Conservation (phyloP, 306 rosid genomes). For the Vigna hirtella region DNA sequence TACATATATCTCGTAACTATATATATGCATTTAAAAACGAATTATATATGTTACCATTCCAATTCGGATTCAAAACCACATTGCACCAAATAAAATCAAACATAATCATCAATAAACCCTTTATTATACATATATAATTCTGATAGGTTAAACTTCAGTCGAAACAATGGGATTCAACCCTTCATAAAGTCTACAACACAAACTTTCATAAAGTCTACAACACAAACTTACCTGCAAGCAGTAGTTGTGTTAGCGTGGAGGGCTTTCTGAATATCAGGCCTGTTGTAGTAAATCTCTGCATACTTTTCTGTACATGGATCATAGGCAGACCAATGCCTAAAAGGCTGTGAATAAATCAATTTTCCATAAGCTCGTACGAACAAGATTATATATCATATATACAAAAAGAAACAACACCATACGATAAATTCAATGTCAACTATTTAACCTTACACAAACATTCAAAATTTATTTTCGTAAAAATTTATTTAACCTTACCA, state of each 20-base stretch:
- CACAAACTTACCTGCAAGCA: slow-evolving; percentile 78
- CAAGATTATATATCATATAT: background rate
- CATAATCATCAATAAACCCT: background rate
- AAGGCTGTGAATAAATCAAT: slow-evolving; percentile 42
- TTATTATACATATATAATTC: background rate
- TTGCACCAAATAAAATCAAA: slow-evolving; percentile 54
- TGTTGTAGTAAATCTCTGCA: slow-evolving; percentile 90
- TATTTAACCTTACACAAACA: background rate
- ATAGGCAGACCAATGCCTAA: slow-evolving; percentile 71
- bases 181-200: background rate
- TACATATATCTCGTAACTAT: too few species aligned
- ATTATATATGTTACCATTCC: slow-evolving; percentile 58
- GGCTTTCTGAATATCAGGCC: slow-evolving; percentile 90
- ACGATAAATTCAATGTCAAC: background rate
- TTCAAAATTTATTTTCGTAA: too few species aligned
- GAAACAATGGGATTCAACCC: background rate
- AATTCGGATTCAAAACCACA: slow-evolving; percentile 84
- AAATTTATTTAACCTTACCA: too few species aligned
- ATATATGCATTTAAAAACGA: too few species aligned
- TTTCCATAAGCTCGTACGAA: background rate
- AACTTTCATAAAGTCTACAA: slow-evolving; percentile 3
- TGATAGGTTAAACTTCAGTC: too few species aligned
- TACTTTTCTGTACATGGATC: slow-evolving; percentile 96
- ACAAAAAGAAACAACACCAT: background rate
- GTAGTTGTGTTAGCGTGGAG: slow-evolving; percentile 92